These are phyloP conservation scores for Ballota nigra DNA, from an alignment of 257 asterid genomes.

Conservation along the genomic window DNA sequence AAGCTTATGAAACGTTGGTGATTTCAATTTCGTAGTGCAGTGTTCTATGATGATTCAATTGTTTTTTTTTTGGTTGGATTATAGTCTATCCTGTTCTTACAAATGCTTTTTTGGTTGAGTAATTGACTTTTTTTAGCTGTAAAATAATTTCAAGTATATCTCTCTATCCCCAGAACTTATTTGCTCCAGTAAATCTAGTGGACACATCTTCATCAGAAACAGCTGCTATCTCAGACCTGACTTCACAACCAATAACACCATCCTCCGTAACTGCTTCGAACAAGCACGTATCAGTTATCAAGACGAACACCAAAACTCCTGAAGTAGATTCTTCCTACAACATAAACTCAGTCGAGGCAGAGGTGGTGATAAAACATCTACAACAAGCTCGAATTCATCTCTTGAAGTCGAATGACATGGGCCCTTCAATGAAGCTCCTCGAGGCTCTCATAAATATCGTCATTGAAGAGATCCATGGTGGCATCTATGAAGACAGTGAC, in stretches of 20 bases:
- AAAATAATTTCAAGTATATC: not conserved
- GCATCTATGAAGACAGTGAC: constrained; percentile 40
- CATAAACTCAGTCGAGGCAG: constrained; percentile 41
- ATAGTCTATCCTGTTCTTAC: not conserved
- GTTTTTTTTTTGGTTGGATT: not conserved
- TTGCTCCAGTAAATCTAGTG: constrained; percentile 26
- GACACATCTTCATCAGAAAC: constrained; percentile 27
- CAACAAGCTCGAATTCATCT: constrained; percentile 48
- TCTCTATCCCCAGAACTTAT: constrained; percentile 34
- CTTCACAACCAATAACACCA: constrained; percentile 32
- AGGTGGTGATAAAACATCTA: constrained; percentile 44
- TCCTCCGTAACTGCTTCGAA: constrained; percentile 31
- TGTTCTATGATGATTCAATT: constrained; percentile 11
- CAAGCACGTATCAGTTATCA: constrained; percentile 5
- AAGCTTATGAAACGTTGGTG: not conserved
- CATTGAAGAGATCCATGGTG: constrained; percentile 43
- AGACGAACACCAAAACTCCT: constrained; percentile 12
- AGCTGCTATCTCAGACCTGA: constrained; percentile 32
- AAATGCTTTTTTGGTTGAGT: not conserved
- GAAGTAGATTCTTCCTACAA: constrained; percentile 22
- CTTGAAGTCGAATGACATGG: constrained; percentile 39
- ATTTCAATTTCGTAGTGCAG: not conserved
- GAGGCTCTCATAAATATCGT: constrained; percentile 38
- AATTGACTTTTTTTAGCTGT: not conserved
- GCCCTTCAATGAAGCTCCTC: constrained; percentile 50